Evolutionary conservation across 371 early-diverging fungal genomes (phyloP).

Genomic region (Saksenaea vasiformis): DNA sequence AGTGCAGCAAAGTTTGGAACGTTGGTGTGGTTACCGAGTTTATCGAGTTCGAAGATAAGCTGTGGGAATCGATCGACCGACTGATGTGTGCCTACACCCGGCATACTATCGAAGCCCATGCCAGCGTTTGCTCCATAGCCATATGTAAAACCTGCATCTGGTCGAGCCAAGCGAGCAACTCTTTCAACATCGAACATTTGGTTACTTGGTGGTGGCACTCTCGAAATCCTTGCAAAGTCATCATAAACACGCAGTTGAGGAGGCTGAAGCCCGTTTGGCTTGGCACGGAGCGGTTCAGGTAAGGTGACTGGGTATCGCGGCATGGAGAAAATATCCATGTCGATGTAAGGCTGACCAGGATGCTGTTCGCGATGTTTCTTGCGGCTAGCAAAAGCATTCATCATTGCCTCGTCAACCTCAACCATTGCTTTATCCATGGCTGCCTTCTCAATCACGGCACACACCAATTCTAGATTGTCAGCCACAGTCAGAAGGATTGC

Average conservation of each 20-base stretch:
- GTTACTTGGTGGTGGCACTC: conserved; percentile 21
- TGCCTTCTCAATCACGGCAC: conserved; percentile 89
- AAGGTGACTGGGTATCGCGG: conserved; percentile 80
- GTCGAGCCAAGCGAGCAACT: conserved; percentile 9
- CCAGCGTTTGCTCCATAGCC: conserved; percentile 7
- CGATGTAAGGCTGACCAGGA: conserved; percentile 87
- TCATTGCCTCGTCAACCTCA: conserved; percentile 84
- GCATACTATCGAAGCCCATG: conserved; percentile 6
- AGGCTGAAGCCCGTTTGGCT: conserved; percentile 77
- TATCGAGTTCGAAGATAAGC: conserved; percentile 77
- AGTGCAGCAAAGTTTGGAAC: conserved; percentile 63
- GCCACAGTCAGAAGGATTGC: conserved; percentile 76
- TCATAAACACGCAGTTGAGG: conserved; percentile 85
- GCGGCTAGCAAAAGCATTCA: conserved; percentile 66
- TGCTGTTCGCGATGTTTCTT: conserved; percentile 88
- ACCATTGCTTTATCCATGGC: conserved; percentile 89
- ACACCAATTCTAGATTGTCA: conserved; percentile 92
- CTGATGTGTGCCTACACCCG: conserved; percentile 48
- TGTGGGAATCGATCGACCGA: conserved; percentile 70
- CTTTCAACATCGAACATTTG: conserved; percentile 12
- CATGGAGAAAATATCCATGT: conserved; percentile 71
- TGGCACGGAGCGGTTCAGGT: conserved; percentile 83
- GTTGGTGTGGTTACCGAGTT: conserved; percentile 57
- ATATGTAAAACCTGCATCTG: conserved; percentile 8
- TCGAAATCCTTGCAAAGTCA: conserved; percentile 58